Evolutionary conservation across 164 flowering plant species (phyloP).

Genomic region (Hamamelis virginiana): DNA sequence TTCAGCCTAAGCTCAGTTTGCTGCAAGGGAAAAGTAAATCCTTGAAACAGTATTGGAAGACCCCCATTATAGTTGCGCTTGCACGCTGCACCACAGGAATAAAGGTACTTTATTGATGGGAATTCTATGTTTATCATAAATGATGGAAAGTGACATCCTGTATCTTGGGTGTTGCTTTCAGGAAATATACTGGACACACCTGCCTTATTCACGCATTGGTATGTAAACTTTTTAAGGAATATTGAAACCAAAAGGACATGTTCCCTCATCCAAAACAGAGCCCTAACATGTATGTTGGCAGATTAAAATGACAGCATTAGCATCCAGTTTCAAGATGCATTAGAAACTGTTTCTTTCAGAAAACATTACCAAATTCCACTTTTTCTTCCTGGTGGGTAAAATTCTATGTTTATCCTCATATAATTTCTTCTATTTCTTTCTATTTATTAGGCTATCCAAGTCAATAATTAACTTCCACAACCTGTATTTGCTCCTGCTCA

Average conservation of each 20-base stretch:
- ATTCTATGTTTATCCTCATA: neutral
- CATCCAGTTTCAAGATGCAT: neutral
- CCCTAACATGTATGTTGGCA: neutral
- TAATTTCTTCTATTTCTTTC: neutral
- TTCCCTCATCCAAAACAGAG: neutral
- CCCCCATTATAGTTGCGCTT: neutral
- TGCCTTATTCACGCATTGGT: neutral
- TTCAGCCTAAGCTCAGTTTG: neutral
- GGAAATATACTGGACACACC: neutral
- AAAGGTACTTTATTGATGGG: neutral
- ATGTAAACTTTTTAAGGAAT: neutral
- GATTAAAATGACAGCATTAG: neutral
- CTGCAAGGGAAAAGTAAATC: neutral
- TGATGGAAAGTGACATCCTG: neutral
- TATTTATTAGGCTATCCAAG: no score
- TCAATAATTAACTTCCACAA: no score
- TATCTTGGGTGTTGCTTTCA: neutral
- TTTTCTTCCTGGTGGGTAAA: neutral
- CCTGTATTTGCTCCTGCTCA: no score
- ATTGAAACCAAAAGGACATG: neutral
- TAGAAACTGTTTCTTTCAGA: neutral
- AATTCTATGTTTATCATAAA: neutral
- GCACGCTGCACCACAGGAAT: neutral
- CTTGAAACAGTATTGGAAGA: no score
- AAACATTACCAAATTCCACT: neutral